Base-by-base conservation (phyloP, 345 rosid genomes). In the Isatis tinctoria region DNA sequence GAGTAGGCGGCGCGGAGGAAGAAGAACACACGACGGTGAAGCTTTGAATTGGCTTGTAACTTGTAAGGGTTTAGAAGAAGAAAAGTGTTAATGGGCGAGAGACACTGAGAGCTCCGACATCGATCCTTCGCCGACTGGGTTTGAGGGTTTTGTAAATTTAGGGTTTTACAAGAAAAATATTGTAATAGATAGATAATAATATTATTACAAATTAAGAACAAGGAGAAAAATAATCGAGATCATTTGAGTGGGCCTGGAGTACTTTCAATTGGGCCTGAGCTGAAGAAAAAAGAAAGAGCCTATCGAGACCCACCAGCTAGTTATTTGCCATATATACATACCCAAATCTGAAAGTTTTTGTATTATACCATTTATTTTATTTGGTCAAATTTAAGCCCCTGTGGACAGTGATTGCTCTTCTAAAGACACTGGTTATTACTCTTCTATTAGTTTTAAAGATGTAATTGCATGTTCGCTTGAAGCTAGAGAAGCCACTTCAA, bases 121-220 rank as follows among this genome's bases (percentile, higher is more conserved):
- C 26, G 69, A 72, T 28, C 63, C 27, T 51, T 11, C n/a, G 30
- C 30, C 11, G 56, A 51, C 7, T 22, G 8, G 56, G 22, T 51
- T 51, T 6, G 28, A 49, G 76, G 70, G 76, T 73, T 72, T 40
- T 61, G 61, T 39, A 24, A 48, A 2, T 71, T 72, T 51, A 62
- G 76, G 76, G 76, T 72, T 72, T 72, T 52, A 51, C 69, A 5
- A 16, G 20, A 41, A 13, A 6, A 54, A 2, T 6, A 40, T 11
- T 26, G 39, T 9, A 30, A 20, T 0, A 45, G 24, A 32, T n/a
- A n/a, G n/a, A 27, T 44, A n/a, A 10, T 17, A 36, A 4, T 51
- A 36, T 20, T 49, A 48, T 14, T 13, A 32, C 35, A 9, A 33
- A 8, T 16, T 9, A 7, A 44, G 20, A 45, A 47, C 3, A 47